These are phyloP conservation scores for Pisolithus marmoratus DNA, from an alignment of 768 basidiomycete genomes.

Conservation along the genomic window DNA sequence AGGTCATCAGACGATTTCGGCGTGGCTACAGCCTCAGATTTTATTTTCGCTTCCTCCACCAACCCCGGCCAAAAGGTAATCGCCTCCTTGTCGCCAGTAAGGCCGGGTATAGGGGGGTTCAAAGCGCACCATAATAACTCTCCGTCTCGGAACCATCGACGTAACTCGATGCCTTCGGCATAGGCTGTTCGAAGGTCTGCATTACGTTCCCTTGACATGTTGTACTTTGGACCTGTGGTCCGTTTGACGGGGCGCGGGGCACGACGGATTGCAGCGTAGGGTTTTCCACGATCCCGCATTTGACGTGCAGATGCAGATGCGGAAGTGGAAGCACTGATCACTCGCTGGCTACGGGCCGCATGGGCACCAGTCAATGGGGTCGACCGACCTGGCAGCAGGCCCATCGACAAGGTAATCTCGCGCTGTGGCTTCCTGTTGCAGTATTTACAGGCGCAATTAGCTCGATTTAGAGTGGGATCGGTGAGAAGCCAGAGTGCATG, in stretches of 20 bases:
- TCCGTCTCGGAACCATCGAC: slow-evolving; percentile 59
- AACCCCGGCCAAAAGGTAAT: slow-evolving; percentile 74
- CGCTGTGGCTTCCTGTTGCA: slow-evolving; percentile 65
- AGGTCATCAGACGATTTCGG: not conserved
- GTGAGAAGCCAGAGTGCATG: slow-evolving; percentile 76
- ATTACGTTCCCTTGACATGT: slow-evolving; percentile 57
- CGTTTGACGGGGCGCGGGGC: slow-evolving; percentile 30
- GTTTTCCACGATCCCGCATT: slow-evolving; percentile 23
- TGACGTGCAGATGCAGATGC: slow-evolving; percentile 6
- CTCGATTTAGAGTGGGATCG: slow-evolving; percentile 41
- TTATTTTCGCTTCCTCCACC: slow-evolving; percentile 52
- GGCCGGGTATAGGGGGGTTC: slow-evolving; percentile 41
- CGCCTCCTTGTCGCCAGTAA: slow-evolving; percentile 31
- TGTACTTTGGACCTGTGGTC: slow-evolving; percentile 36
- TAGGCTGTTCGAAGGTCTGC: slow-evolving; percentile 58
- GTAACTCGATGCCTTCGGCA: slow-evolving; percentile 39
- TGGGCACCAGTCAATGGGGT: slow-evolving; percentile 27
- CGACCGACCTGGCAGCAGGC: slow-evolving; percentile 33
- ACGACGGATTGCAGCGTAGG: slow-evolving; percentile 38
- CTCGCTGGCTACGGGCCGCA: slow-evolving; percentile 10
- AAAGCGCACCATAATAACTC: slow-evolving; percentile 72
- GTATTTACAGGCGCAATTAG: slow-evolving; percentile 70
- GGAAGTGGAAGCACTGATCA: slow-evolving; percentile 15
- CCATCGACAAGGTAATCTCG: slow-evolving; percentile 60
- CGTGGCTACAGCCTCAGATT: slow-evolving; percentile 36